A percentile compares a stretch with the other conserved stretches of the same genome.
Evolutionary conservation across 1,284 basidiomycete genomes (phyloP).

Genomic region (Takashimella koratensis): DNA sequence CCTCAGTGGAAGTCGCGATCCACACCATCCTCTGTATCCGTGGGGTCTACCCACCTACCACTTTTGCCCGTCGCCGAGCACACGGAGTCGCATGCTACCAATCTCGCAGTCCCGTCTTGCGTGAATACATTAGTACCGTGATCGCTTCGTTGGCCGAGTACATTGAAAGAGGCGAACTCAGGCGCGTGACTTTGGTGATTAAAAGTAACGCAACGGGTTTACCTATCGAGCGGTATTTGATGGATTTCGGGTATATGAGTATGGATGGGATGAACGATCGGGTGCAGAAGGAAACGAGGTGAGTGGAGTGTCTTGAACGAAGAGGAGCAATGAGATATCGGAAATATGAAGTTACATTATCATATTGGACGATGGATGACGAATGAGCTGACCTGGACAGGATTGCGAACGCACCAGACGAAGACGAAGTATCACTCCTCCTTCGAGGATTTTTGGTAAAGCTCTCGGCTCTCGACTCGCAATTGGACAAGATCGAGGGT

Average conservation of each 20-base stretch:
- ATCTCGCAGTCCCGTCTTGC: constrained; percentile 79
- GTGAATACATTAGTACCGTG: constrained; percentile 79
- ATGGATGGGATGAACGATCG: constrained; percentile 70
- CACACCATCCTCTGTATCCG: constrained; percentile 88
- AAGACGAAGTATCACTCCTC: constrained; percentile 62
- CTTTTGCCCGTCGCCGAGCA: constrained; percentile 81
- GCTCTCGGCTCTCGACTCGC: constrained; percentile 72
- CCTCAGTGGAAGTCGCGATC: constrained; percentile 92
- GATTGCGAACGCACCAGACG: constrained; percentile 20
- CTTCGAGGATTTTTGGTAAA: constrained; percentile 83
- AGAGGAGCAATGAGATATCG: neutral
- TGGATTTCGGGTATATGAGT: constrained; percentile 58
- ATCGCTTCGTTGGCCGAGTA: constrained; percentile 72
- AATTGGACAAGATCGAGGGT: constrained; percentile 62
- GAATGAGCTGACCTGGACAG: neutral
- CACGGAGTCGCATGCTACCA: constrained; percentile 87
- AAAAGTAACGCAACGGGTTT: constrained; percentile 60
- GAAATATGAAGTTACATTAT: no score
- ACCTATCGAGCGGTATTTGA: constrained; percentile 61
- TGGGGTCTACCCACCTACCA: constrained; percentile 79
- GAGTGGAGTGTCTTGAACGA: constrained; percentile 29
- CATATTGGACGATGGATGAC: no score
- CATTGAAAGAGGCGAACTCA: constrained; percentile 48
- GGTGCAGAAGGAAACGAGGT: constrained; percentile 52
- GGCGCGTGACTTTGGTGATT: constrained; percentile 60